These are phyloP conservation scores for Globisporangium recalcitrans DNA, from an alignment of 352 stramenopile species.

Conservation along the genomic window DNA sequence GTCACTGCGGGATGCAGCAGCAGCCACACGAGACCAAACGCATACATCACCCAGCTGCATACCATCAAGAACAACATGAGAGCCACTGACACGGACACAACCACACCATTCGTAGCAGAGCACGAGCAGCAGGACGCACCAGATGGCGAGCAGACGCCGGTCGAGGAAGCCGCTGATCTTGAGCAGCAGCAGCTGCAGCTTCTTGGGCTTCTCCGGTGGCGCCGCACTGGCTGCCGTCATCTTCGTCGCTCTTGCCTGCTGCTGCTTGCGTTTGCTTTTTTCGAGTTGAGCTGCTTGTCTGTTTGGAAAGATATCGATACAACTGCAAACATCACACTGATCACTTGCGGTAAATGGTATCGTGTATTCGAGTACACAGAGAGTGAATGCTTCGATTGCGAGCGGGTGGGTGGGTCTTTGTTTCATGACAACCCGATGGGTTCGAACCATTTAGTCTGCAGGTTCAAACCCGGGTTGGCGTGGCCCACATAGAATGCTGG, in stretches of 20 bases:
- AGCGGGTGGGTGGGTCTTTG: background rate
- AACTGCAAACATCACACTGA: background rate
- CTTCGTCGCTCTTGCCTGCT: background rate
- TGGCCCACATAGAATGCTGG: background rate
- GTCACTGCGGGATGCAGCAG: constrained; percentile 70
- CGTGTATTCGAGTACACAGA: background rate
- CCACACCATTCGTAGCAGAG: background rate
- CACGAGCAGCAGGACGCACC: constrained; percentile 2
- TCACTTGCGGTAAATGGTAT: background rate
- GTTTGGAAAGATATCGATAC: background rate
- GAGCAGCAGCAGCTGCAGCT: constrained; percentile 10
- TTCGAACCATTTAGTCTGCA: background rate
- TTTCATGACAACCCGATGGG: background rate
- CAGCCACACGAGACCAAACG: constrained; percentile 70
- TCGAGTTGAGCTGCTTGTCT: background rate
- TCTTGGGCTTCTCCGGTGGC: constrained; percentile 9
- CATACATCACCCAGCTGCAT: constrained; percentile 60
- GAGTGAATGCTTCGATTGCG: background rate
- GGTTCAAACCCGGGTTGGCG: background rate
- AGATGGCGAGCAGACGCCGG: constrained; percentile 6
- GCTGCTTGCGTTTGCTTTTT: background rate
- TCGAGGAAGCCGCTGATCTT: constrained; percentile 11
- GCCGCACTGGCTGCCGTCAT: background rate
- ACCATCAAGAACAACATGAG: background rate
- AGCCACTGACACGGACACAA: background rate